Conservation (phyloP, 768 basidiomycete genomes). For the Leccinum imitatum region DNA sequence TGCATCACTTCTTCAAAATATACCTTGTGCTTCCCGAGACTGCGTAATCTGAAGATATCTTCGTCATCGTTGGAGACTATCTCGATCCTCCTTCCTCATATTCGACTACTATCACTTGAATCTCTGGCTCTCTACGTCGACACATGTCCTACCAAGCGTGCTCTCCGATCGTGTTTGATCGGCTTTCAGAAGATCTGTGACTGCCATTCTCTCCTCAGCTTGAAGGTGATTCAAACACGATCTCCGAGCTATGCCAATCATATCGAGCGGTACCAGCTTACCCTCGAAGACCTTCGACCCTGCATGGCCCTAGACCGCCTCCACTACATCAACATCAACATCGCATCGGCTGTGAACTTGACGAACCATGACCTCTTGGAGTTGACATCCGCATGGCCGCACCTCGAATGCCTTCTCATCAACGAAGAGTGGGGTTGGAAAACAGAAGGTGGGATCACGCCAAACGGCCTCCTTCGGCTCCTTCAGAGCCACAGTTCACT, state of each 20-base stretch:
- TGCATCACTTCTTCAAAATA: conserved; percentile 3
- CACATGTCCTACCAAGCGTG: conserved; percentile 8
- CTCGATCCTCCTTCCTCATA: background rate
- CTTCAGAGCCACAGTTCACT: conserved; percentile 9
- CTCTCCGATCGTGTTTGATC: conserved; percentile 8
- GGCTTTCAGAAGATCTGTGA: conserved; percentile 11
- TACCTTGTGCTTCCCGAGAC: conserved; percentile 5
- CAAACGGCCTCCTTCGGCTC: conserved; percentile 16
- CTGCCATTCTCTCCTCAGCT: background rate
- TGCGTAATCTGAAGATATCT: conserved; percentile 13
- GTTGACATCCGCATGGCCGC: conserved; percentile 20
- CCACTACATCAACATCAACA: conserved; percentile 13
- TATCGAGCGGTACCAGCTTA: conserved; percentile 10
- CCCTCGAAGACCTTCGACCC: conserved; percentile 19
- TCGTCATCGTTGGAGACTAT: conserved; percentile 3
- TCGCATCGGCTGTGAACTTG: conserved; percentile 11
- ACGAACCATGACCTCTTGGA: conserved; percentile 10
- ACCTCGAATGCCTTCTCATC: conserved; percentile 14
- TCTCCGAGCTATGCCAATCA: background rate
- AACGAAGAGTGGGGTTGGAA: conserved; percentile 25
- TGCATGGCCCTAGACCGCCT: conserved; percentile 17
- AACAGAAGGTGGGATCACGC: conserved; percentile 16
- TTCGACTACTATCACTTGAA: conserved; percentile 1
- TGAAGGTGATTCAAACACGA: conserved; percentile 14
- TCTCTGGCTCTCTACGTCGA: conserved; percentile 12